A percentile compares a stretch with the other conserved stretches of the same genome.
Evolutionary conservation across 1,284 basidiomycete species (phyloP).

Genomic region (Papiliotrema fonsecae): DNA sequence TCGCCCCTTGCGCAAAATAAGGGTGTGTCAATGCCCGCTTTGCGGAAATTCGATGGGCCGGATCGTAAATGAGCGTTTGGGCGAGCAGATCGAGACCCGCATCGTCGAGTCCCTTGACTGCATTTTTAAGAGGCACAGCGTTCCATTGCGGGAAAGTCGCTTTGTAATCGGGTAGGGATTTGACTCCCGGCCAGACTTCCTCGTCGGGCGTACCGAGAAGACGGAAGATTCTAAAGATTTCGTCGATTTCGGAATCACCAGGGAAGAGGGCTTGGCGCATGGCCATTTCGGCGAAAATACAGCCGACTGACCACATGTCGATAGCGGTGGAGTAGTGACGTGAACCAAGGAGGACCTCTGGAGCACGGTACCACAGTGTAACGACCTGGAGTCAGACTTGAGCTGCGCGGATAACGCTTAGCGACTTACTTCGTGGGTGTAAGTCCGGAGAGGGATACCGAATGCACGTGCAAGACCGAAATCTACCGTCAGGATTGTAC

Average conservation of each 20-base stretch:
- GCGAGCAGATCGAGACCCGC: conserved; percentile 72
- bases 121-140: conserved; percentile 57
- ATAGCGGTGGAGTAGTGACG: conserved; percentile 98
- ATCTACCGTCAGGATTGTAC: conserved; percentile 53
- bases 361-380: conserved; percentile 98
- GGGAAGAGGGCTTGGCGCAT: conserved; percentile 82
- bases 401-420: conserved; percentile 4
- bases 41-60: conserved; percentile 79
- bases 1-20: conserved; percentile 10
- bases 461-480: conserved; percentile 93
- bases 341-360: conserved; percentile 94
- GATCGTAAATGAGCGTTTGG: conserved; percentile 86
- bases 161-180: conserved; percentile 90
- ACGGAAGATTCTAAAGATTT: conserved; percentile 99
- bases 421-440: conserved; percentile 77
- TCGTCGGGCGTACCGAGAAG: conserved; percentile 94
- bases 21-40: conserved; percentile 13
- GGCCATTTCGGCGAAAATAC: conserved; percentile 94
- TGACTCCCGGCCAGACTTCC: conserved; percentile 86
- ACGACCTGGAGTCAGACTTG: conserved; percentile 63
- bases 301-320: conserved; percentile 98
- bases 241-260: conserved; percentile 98
- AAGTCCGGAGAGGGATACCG: conserved; percentile 92
- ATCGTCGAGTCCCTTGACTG: conserved; percentile 66
- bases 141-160: conserved; percentile 92